A percentile compares a stretch with the other conserved stretches of the same genome.
phyloP scores from a whole-genome alignment of 2,329 filamentous ascomycete species.

The Thermoascus crustaceus region DNA sequence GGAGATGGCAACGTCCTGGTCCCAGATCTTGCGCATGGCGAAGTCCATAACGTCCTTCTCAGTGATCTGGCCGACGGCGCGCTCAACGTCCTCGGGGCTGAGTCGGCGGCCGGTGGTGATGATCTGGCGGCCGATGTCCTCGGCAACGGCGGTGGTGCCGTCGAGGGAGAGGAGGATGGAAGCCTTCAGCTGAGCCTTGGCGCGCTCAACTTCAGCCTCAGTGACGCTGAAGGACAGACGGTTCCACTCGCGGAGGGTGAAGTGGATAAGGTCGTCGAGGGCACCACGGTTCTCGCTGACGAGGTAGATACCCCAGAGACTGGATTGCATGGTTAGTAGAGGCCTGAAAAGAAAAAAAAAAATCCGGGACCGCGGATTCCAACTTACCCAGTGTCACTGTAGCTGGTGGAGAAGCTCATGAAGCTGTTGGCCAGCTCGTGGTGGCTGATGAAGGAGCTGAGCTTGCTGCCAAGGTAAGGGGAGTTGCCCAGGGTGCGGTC shows the following conservation, averaged over 20 bases:
- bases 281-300: constrained; percentile 80
- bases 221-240: constrained; percentile 83
- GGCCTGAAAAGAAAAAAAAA: background rate
- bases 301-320: constrained; percentile 99
- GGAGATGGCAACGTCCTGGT: constrained; percentile 89
- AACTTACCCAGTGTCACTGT: constrained; percentile 93
- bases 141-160: constrained; percentile 91
- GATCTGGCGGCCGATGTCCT: constrained; percentile 98
- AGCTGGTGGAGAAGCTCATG: constrained; percentile 99
- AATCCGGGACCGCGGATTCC: background rate
- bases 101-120: constrained; percentile 92
- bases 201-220: constrained; percentile 88
- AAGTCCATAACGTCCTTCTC: constrained; percentile 98
- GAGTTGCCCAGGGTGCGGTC: constrained; percentile 98
- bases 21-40: constrained; percentile 91
- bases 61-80: constrained; percentile 76
- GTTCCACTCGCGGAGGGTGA: constrained; percentile 96
- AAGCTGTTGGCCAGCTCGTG: constrained; percentile 98
- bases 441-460: constrained; percentile 88
- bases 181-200: constrained; percentile 98
- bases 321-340: constrained; percentile 33
- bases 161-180: constrained; percentile 95
- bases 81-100: constrained; percentile 89
- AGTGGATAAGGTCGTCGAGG: constrained; percentile 95
- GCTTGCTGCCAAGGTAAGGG: constrained; percentile 94